Evolutionary conservation across 495 filamentous ascomycete species (phyloP).

Genomic region (Daldinia childiae): DNA sequence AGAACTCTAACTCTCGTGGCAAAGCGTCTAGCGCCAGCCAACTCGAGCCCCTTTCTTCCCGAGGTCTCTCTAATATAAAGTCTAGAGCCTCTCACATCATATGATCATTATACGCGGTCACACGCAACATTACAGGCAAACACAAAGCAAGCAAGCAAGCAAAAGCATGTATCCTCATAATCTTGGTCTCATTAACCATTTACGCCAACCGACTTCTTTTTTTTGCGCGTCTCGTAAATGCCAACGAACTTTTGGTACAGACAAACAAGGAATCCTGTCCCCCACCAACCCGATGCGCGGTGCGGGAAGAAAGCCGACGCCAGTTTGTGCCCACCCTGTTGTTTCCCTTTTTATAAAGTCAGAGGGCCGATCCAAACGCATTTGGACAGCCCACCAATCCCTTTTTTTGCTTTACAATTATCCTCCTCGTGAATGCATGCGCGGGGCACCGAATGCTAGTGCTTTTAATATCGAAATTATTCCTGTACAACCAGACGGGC

Average conservation of each 20-base stretch:
- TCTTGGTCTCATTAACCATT: slow-evolving; percentile 29
- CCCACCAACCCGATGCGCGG: slow-evolving; percentile 26
- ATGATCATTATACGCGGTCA: background rate
- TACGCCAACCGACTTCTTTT: slow-evolving; percentile 23
- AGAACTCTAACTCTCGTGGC: background rate
- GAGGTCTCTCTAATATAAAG: background rate
- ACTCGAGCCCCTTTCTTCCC: background rate
- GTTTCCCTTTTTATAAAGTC: slow-evolving; percentile 11
- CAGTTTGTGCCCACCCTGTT: slow-evolving; percentile 32
- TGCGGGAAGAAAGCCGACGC: slow-evolving; percentile 37
- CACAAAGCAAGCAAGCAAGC: background rate
- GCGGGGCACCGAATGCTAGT: slow-evolving; percentile 4
- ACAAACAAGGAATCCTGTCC: slow-evolving; percentile 36
- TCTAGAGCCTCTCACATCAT: background rate
- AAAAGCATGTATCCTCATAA: slow-evolving; percentile 7
- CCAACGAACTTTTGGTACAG: slow-evolving; percentile 43
- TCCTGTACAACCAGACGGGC: slow-evolving; percentile 17
- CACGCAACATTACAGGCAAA: background rate
- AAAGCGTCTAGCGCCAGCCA: background rate
- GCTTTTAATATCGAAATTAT: slow-evolving; percentile 10
- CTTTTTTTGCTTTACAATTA: slow-evolving; percentile 20
- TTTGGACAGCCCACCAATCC: slow-evolving; percentile 8
- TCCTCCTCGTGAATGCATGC: slow-evolving; percentile 18
- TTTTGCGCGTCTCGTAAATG: slow-evolving; percentile 44
- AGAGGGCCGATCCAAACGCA: slow-evolving; percentile 13